Conservation (phyloP, 345 rosid species). For the Boechera stricta region DNA sequence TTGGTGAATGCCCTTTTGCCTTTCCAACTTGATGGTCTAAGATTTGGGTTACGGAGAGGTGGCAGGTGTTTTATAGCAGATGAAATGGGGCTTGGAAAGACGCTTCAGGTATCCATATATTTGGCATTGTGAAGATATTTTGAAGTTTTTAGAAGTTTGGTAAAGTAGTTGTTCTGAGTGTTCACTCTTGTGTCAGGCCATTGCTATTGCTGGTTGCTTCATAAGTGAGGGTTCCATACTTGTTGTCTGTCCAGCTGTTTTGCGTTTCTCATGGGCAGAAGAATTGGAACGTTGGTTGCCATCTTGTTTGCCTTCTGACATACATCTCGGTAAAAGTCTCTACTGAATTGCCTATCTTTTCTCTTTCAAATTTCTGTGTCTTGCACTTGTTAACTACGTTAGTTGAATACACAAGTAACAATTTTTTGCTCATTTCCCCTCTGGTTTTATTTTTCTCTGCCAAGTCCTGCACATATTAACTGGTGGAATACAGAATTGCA, state of each 20-base stretch:
- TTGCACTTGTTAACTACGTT: slow-evolving; percentile 6
- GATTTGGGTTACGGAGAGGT: slow-evolving; percentile 81
- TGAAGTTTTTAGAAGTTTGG: slow-evolving; percentile 9
- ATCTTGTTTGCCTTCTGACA: slow-evolving; percentile 81
- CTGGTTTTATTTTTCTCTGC: slow-evolving; percentile 9
- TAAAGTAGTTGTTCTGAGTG: slow-evolving; percentile 6
- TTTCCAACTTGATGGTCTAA: slow-evolving; percentile 86
- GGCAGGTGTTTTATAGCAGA: slow-evolving; percentile 96
- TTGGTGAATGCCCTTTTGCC: slow-evolving; percentile 71
- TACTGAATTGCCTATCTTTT: slow-evolving; percentile 1
- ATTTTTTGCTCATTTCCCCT: background rate
- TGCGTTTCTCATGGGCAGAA: slow-evolving; percentile 94
- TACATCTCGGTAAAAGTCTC: slow-evolving; percentile 74
- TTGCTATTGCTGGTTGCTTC: slow-evolving; percentile 91
- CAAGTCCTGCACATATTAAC: background rate
- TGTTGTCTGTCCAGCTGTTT: slow-evolving; percentile 92
- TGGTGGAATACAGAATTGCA: slow-evolving; percentile 4
- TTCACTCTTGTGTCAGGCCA: slow-evolving; percentile 64
- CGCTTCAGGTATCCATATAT: slow-evolving; percentile 70
- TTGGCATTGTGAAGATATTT: background rate
- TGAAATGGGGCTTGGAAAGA: slow-evolving; percentile 99
- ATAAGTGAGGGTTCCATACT: slow-evolving; percentile 77
- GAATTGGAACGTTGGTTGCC: slow-evolving; percentile 97
- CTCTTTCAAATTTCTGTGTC: slow-evolving; percentile 3
- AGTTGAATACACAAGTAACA: slow-evolving; percentile 12